Evolutionary conservation across 2,329 filamentous ascomycete species (phyloP).

Genomic region (Chrysosphaeria jannelii): DNA sequence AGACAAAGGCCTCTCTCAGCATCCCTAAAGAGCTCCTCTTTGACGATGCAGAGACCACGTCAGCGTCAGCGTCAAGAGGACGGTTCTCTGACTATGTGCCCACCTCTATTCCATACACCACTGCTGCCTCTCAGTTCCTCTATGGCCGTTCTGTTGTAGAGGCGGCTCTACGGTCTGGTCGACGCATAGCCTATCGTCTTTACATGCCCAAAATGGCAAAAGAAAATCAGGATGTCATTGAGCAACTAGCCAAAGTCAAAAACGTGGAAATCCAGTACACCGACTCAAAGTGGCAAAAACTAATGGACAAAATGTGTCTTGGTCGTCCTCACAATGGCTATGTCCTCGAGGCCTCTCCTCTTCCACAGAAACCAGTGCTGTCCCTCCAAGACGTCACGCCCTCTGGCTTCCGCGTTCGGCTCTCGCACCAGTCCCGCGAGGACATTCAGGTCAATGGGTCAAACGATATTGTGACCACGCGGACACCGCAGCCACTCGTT

Average conservation of each 20-base stretch:
- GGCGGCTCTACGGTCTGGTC: conserved; percentile 31
- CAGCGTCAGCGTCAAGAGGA: too few relatives aligned
- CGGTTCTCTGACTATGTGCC: conserved; percentile 2
- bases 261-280: conserved; percentile 27
- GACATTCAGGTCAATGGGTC: conserved; percentile 44
- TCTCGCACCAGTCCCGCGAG: conserved; percentile 42
- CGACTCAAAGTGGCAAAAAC: conserved; percentile 25
- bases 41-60: too few relatives aligned
- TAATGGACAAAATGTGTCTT: conserved; percentile 59
- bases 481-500: conserved; percentile 30
- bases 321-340: conserved; percentile 73
- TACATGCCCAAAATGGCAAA: conserved; percentile 40
- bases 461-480: neutral
- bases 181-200: conserved; percentile 54
- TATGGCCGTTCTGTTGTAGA: conserved; percentile 62
- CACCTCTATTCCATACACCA: conserved; percentile 26
- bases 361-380: conserved; percentile 40
- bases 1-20: too few relatives aligned
- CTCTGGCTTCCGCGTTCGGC: conserved; percentile 22
- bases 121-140: conserved; percentile 69
- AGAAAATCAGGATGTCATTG: conserved; percentile 16
- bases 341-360: conserved; percentile 58
- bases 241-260: conserved; percentile 15
- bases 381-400: conserved; percentile 20
- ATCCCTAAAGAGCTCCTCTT: too few relatives aligned